Percentiles rank a stretch among this genome's conserved stretches.
Evolutionary conservation across 2,329 filamentous ascomycete species (phyloP).

Genomic region (Fusarium pilosicola): DNA sequence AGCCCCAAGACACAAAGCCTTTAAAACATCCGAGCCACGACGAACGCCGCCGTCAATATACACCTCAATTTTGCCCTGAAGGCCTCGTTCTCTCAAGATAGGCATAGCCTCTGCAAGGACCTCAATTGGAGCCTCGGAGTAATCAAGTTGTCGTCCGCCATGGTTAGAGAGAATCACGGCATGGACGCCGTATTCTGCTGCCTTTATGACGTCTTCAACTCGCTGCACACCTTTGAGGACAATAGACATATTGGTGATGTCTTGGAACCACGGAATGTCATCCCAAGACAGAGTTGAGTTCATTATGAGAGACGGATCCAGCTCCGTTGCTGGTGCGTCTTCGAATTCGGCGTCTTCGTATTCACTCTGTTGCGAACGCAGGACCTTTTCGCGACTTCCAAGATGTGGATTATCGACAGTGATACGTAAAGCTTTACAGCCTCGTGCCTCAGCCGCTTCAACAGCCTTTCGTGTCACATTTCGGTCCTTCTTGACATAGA

Average conservation of each 20-base stretch:
- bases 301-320: conserved; percentile 26
- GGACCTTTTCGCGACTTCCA: conserved; percentile 19
- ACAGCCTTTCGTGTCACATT: conserved; percentile 1
- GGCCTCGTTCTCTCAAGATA: conserved; percentile 75
- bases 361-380: not conserved
- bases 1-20: conserved; percentile 90
- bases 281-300: conserved; percentile 89
- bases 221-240: conserved; percentile 95
- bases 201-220: conserved; percentile 89
- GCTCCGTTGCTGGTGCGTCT: conserved; percentile 16
- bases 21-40: conserved; percentile 90
- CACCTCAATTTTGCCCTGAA: conserved; percentile 81
- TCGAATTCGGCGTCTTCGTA: not conserved
- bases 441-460: conserved; percentile 7
- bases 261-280: conserved; percentile 90
- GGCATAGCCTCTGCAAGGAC: conserved; percentile 93
- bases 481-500: conserved; percentile 25
- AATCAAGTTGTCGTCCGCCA: conserved; percentile 92
- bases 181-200: conserved; percentile 80
- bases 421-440: conserved; percentile 21
- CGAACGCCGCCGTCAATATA: conserved; percentile 91
- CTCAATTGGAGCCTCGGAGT: conserved; percentile 86
- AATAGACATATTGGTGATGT: conserved; percentile 91
- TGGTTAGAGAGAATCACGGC: conserved; percentile 96
- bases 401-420: conserved; percentile 24